phyloP scores from a whole-genome alignment of 306 rosid species.

The Pterocarpus macrocarpus region DNA sequence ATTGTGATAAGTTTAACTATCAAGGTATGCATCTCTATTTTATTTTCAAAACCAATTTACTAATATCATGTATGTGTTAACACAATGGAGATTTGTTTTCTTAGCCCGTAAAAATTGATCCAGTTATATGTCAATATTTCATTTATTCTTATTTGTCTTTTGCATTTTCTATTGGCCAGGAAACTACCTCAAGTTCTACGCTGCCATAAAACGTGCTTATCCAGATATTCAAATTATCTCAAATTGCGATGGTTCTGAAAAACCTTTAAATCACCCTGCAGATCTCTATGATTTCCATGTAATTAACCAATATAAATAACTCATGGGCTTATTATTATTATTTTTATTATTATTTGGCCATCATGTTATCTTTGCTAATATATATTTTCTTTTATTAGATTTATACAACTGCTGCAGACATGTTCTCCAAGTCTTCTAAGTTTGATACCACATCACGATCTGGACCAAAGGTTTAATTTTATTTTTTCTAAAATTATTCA shows the following conservation, averaged over 20 bases:
- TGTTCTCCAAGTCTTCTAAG: conserved; percentile 57
- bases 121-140: background rate
- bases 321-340: background rate
- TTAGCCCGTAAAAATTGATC: too few relatives aligned
- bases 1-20: conserved; percentile 66
- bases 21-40: conserved; percentile 48
- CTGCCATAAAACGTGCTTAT: conserved; percentile 65
- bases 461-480: conserved; percentile 48
- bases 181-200: conserved; percentile 70
- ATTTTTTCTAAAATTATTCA: background rate
- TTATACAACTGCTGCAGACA: conserved; percentile 63
- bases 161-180: conserved; percentile 47
- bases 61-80: background rate
- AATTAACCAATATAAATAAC: conserved; percentile 27
- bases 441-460: conserved; percentile 61
- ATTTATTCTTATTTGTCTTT: background rate
- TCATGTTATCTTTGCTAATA: background rate
- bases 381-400: conserved; percentile 49
- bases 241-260: conserved; percentile 77
- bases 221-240: conserved; percentile 80
- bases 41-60: background rate
- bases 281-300: conserved; percentile 85
- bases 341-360: background rate
- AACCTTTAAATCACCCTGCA: conserved; percentile 69
- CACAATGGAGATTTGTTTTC: background rate